Evolutionary conservation across 2,329 filamentous ascomycete species (phyloP).

Genomic region (Dactylellina sp.): DNA sequence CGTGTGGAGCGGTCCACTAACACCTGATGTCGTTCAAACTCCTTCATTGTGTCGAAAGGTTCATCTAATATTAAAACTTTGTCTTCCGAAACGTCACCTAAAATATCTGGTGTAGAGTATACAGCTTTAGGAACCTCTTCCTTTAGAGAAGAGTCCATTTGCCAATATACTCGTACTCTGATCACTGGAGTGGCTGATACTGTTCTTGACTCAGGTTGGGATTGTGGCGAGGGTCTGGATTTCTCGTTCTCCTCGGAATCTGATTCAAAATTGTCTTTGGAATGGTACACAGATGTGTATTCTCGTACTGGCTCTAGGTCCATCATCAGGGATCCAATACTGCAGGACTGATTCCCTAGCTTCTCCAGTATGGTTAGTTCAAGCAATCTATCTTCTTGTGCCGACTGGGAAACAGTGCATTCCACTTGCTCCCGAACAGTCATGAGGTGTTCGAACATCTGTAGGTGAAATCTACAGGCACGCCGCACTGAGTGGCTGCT

Average conservation of each 20-base stretch:
- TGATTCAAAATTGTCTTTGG: background rate
- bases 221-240: background rate
- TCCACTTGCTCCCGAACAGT: background rate
- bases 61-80: constrained; percentile 11
- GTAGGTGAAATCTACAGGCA: constrained; percentile 56
- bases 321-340: background rate
- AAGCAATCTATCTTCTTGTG: background rate
- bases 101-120: background rate
- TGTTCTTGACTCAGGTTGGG: background rate
- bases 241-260: constrained; percentile 25
- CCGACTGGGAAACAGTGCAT: background rate
- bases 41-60: constrained; percentile 24
- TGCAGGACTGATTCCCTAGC: background rate
- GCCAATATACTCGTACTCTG: constrained; percentile 15
- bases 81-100: background rate
- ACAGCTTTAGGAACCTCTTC: background rate
- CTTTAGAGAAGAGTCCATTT: background rate
- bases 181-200: constrained; percentile 21
- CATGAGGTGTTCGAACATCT: constrained; percentile 50
- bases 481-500: constrained; percentile 47
- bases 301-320: constrained; percentile 24
- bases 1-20: background rate
- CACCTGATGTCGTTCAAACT: constrained; percentile 12
- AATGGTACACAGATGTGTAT: background rate
- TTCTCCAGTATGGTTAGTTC: constrained; percentile 1